phyloP scores from a whole-genome alignment of 2,329 filamentous ascomycete genomes.

The Truncatella angustata region DNA sequence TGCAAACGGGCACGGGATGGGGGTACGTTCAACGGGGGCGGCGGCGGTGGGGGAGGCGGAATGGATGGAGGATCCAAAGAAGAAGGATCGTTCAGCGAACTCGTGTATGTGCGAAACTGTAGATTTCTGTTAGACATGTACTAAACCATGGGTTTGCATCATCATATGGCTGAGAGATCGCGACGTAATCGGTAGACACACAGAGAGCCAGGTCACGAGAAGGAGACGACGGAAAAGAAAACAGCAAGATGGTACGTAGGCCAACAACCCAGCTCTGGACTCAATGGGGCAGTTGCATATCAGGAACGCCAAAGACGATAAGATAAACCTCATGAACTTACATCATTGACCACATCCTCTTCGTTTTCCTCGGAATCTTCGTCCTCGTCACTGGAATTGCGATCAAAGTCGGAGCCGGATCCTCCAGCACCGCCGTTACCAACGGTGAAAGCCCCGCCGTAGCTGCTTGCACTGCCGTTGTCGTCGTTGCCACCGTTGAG shows the following conservation, averaged over 20 bases:
- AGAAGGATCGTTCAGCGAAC: conserved; percentile 47
- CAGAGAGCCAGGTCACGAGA: too few relatives aligned
- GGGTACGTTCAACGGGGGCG: conserved; percentile 77
- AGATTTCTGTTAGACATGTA: too few relatives aligned
- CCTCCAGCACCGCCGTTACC: conserved; percentile 49
- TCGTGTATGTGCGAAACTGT: conserved; percentile 60
- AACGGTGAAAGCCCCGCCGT: conserved; percentile 66
- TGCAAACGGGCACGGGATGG: conserved; percentile 85
- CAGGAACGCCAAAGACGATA: background rate
- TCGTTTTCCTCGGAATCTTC: conserved; percentile 88
- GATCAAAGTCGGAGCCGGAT: conserved; percentile 72
- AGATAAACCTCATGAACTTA: conserved; percentile 39
- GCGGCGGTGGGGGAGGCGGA: conserved; percentile 62
- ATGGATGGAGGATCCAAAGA: conserved; percentile 58
- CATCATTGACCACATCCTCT: conserved; percentile 69
- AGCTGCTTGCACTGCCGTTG: conserved; percentile 61
- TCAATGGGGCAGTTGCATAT: background rate
- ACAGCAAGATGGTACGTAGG: too few relatives aligned
- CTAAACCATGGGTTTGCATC: too few relatives aligned
- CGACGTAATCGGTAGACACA: too few relatives aligned
- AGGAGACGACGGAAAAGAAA: too few relatives aligned
- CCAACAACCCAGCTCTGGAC: background rate
- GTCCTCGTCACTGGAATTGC: conserved; percentile 88
- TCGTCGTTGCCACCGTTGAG: conserved; percentile 65
- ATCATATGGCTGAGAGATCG: too few relatives aligned